Evolutionary conservation across 2,329 filamentous ascomycete species (phyloP).

Genomic region (Cordyceps tenuipes): DNA sequence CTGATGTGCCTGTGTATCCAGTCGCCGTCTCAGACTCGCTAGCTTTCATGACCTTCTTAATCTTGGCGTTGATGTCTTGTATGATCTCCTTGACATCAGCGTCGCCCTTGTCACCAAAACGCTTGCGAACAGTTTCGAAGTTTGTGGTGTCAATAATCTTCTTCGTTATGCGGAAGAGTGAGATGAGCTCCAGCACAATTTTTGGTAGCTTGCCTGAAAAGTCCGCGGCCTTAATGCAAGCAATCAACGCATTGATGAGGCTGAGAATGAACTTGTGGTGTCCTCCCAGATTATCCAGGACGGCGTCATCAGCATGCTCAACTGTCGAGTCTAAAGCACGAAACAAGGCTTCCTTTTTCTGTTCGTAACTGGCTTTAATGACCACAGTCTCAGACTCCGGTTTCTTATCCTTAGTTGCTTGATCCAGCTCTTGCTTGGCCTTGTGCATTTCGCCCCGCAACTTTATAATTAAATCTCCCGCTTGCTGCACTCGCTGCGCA

Average conservation of each 20-base stretch:
- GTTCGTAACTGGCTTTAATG: conserved; percentile 33
- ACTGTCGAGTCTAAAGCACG: conserved; percentile 45
- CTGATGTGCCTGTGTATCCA: conserved; percentile 32
- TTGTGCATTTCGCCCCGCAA: conserved; percentile 40
- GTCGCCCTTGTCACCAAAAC: conserved; percentile 57
- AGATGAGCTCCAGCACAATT: conserved; percentile 51
- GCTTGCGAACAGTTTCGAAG: conserved; percentile 55
- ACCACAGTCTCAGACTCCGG: conserved; percentile 27
- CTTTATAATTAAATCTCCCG: conserved; percentile 41
- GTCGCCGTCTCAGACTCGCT: conserved; percentile 27
- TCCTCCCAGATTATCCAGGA: conserved; percentile 49
- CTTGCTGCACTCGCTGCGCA: conserved; percentile 41
- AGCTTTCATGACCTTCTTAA: conserved; percentile 31
- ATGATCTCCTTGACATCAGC: conserved; percentile 55
- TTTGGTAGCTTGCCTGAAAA: conserved; percentile 47
- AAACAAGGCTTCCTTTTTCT: conserved; percentile 41
- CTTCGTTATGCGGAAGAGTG: conserved; percentile 52
- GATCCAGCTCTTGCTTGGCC: conserved; percentile 36
- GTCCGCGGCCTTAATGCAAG: conserved; percentile 44
- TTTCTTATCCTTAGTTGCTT: conserved; percentile 34
- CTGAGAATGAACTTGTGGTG: conserved; percentile 49
- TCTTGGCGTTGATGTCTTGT: conserved; percentile 44
- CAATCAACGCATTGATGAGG: conserved; percentile 45
- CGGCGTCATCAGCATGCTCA: conserved; percentile 44
- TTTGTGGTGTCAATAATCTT: conserved; percentile 57